phyloP scores from a whole-genome alignment of 1,139 yeast genomes.

The Hyphopichia pseudoburtonii region DNA sequence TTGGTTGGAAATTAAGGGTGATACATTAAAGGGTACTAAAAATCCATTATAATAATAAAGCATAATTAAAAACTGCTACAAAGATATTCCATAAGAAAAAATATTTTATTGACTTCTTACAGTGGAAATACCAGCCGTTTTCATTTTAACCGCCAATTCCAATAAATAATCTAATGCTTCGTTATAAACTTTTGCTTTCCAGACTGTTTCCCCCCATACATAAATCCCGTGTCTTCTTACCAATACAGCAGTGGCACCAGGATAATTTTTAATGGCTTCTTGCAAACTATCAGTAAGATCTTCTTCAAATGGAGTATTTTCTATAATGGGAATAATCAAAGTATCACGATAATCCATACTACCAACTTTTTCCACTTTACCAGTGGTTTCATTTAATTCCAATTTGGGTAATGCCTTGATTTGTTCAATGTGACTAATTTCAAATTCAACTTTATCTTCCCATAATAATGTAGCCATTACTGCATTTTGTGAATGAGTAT shows the following conservation, averaged over 20 bases:
- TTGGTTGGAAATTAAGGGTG: constrained; percentile 54
- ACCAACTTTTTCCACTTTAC: constrained; percentile 60
- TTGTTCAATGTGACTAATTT: constrained; percentile 82
- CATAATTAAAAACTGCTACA: not conserved
- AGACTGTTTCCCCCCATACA: constrained; percentile 91
- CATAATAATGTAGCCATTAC: constrained; percentile 76
- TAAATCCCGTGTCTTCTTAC: constrained; percentile 93
- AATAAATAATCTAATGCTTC: constrained; percentile 90
- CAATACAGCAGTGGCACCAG: constrained; percentile 79
- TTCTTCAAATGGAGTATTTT: constrained; percentile 86
- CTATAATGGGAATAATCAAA: constrained; percentile 83
- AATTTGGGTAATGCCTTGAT: constrained; percentile 82
- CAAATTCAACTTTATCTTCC: constrained; percentile 60
- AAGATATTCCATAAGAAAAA: not conserved
- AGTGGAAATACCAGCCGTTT: constrained; percentile 53
- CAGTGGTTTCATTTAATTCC: constrained; percentile 27
- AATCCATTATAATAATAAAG: constrained; percentile 36
- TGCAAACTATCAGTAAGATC: constrained; percentile 71
- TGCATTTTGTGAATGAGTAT: constrained; percentile 89
- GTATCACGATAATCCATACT: constrained; percentile 73
- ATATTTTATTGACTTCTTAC: not conserved
- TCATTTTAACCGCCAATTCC: constrained; percentile 84
- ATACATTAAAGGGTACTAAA: constrained; percentile 39
- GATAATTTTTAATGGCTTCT: constrained; percentile 64
- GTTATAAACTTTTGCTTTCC: constrained; percentile 91